Base-by-base conservation (phyloP, 345 rosid species). In the Gossypium arboreum region DNA sequence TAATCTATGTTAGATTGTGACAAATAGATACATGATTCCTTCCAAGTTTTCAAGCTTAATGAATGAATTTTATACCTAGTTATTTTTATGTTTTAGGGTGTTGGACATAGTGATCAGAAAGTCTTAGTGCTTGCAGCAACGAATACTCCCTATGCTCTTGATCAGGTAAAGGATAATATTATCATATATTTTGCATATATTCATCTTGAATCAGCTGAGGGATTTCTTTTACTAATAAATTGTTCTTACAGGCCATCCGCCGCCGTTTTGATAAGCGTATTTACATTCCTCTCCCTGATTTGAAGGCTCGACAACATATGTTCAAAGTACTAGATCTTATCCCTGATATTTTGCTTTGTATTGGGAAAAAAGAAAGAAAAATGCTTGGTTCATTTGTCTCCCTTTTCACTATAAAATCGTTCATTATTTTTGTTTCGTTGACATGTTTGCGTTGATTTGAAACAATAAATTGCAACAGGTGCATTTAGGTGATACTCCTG, bases 71-170 rank as follows among this genome's bases (percentile, higher is more conserved):
- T 27, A 12, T 47, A 48, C 68, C 52, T 71, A 73, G 24, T 60
- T 58, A 59, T 74, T 60, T 68, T 60, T 29, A 29, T 73, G 43
- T 60, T 65, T 51, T 81, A 91, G 97, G 97, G 97, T 79, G 92
- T 91, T 39, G 97, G 97, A 18, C 72, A 86, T 82, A 83, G 81
- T 74, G 97, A 91, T 75, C 83, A 88, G 83, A 91, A 91, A 81
- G 97, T 91, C 79, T 93, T 91, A 65, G 86, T 91, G 80, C 97
- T 91, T 81, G 92, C 97, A 25, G 97, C 97, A 74, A 89, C 97
- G 39, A 91, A 91, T 82, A 91, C 93, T 20, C 97, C 97, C 9
- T 89, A 91, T 82, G 89, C 97, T 13, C 82, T 91, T 58, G 97
- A 91, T 86, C 97, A 91, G 90, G 97, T 84, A 59, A 73, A 59